Percentiles rank a stretch among this genome's conserved stretches.
Conservation (phyloP, 169 alveolate genomes). For the Theileria annulata region DNA sequence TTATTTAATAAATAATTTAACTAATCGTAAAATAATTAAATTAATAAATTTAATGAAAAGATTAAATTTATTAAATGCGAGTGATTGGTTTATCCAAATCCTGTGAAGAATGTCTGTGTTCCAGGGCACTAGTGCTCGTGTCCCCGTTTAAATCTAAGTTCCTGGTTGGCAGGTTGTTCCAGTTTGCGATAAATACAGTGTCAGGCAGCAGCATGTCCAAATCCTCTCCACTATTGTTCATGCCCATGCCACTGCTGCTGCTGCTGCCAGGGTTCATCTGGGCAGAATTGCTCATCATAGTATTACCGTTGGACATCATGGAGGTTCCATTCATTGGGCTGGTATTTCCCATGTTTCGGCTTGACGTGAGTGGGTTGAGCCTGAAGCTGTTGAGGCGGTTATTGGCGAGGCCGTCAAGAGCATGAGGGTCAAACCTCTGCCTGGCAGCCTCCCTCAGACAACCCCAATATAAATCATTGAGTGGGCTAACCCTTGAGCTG, state of each 20-base stretch:
- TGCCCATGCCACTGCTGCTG: neutral
- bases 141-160: slow-evolving; percentile 24
- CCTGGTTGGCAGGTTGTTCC: slow-evolving; percentile 12
- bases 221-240: neutral
- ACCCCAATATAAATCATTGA: neutral
- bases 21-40: too few species aligned
- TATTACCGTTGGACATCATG: neutral
- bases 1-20: too few species aligned
- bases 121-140: slow-evolving; percentile 40
- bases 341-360: neutral
- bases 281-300: neutral
- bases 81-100: slow-evolving; percentile 7
- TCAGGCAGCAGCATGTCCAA: slow-evolving; percentile 28
- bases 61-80: neutral
- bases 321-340: too few species aligned
- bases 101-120: neutral
- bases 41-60: neutral
- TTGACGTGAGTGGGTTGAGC: neutral
- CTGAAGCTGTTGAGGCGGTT: slow-evolving; percentile 5
- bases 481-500: neutral
- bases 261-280: neutral
- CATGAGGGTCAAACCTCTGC: neutral
- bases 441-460: neutral
- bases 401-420: slow-evolving; percentile 8
- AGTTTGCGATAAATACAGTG: slow-evolving; percentile 38